Conservation (phyloP, 306 rosid species). For the Quercus cerris region DNA sequence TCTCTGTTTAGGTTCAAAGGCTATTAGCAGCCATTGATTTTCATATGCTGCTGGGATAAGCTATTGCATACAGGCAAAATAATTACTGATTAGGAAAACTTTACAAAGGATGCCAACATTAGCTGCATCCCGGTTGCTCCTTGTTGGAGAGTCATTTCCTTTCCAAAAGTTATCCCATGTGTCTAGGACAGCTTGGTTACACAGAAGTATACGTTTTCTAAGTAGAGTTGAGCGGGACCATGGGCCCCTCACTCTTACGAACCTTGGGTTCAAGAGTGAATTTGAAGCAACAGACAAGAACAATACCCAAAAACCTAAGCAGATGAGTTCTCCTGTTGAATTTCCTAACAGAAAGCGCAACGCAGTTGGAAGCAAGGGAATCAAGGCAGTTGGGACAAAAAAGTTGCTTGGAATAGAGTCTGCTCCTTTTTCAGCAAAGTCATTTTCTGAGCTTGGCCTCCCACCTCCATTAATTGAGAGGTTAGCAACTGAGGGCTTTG, state of each 20-base stretch:
- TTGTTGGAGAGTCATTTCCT: constrained; percentile 60
- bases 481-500: constrained; percentile 69
- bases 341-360: constrained; percentile 43
- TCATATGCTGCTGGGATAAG: not conserved
- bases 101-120: constrained; percentile 57
- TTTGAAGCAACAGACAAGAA: constrained; percentile 25
- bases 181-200: constrained; percentile 51
- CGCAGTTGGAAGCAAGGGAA: constrained; percentile 28
- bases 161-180: constrained; percentile 46
- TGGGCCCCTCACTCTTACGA: constrained; percentile 56
- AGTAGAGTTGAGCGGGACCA: constrained; percentile 29
- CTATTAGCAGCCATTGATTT: not conserved
- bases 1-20: not conserved
- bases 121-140: constrained; percentile 49
- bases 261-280: constrained; percentile 43
- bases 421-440: constrained; percentile 66
- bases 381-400: constrained; percentile 27
- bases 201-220: constrained; percentile 36
- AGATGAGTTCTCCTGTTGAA: constrained; percentile 32
- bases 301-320: constrained; percentile 33
- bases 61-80: not conserved
- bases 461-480: constrained; percentile 60
- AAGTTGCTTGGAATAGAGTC: constrained; percentile 40
- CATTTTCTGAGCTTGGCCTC: constrained; percentile 83
- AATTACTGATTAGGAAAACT: not conserved